Conservation (phyloP, 2,329 filamentous ascomycete species). For the Ophiostoma ulmi region DNA sequence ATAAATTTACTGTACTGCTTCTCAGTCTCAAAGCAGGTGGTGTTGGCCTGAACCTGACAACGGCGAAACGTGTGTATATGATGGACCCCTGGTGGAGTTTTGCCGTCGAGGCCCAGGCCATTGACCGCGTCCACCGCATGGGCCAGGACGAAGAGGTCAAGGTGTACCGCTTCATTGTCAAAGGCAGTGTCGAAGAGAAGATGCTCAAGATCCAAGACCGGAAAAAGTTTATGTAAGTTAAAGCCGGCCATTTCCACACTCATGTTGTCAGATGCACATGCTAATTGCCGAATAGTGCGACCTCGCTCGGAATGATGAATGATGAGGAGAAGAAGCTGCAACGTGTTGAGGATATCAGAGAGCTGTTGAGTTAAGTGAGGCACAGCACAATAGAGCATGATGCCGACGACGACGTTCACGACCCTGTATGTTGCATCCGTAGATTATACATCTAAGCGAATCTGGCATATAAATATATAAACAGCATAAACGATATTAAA, state of each 20-base stretch:
- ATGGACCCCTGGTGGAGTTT: conserved; percentile 99
- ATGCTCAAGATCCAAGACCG: conserved; percentile 91
- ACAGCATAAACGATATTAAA: background rate
- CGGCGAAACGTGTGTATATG: conserved; percentile 87
- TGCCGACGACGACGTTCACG: background rate
- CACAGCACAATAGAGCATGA: background rate
- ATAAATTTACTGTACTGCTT: conserved; percentile 67
- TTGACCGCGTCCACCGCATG: conserved; percentile 96
- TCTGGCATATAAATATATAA: background rate
- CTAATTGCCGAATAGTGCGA: conserved; percentile 57
- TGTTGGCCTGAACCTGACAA: conserved; percentile 87
- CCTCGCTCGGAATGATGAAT: conserved; percentile 86
- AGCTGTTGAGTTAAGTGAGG: conserved; percentile 62
- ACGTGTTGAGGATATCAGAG: conserved; percentile 88
- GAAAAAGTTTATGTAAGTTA: conserved; percentile 84
- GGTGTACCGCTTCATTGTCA: conserved; percentile 83
- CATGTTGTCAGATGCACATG: background rate
- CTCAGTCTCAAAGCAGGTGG: conserved; percentile 85
- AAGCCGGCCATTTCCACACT: background rate
- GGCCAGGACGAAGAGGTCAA: conserved; percentile 82
- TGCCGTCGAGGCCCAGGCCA: conserved; percentile 92
- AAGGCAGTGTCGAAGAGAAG: conserved; percentile 86
- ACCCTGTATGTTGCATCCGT: background rate
- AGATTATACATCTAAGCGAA: background rate
- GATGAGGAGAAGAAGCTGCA: conserved; percentile 90